phyloP scores from a whole-genome alignment of 169 alveolate genomes.

The Plasmodium falciparum region DNA sequence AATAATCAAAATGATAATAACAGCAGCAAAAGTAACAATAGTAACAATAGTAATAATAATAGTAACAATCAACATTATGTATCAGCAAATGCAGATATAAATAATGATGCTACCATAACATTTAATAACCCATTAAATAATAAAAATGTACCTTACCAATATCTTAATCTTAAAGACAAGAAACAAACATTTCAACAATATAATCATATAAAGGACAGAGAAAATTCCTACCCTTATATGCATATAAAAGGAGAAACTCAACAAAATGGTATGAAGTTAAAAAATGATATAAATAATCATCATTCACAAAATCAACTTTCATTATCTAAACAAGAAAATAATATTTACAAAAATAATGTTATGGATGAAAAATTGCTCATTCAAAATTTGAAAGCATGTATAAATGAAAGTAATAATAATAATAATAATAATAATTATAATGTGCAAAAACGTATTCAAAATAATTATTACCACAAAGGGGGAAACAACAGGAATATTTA shows the following conservation, averaged over 20 bases:
- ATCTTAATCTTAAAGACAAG: too few species aligned
- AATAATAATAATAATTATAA: neutral
- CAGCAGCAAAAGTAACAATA: neutral
- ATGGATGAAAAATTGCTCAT: neutral
- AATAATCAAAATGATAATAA: neutral
- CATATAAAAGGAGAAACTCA: neutral
- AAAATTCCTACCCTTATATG: neutral
- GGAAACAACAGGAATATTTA: too few species aligned
- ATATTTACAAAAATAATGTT: neutral
- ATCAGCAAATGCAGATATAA: neutral
- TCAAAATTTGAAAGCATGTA: constrained; percentile 1
- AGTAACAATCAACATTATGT: neutral
- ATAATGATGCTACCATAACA: neutral
- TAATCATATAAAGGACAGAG: too few species aligned
- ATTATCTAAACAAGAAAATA: neutral
- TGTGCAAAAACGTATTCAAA: neutral
- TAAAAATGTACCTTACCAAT: neutral
- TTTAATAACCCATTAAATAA: neutral
- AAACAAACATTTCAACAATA: too few species aligned
- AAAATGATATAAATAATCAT: neutral
- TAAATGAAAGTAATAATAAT: neutral
- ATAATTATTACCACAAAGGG: neutral
- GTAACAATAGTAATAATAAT: neutral
- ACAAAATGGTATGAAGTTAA: neutral
- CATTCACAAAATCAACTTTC: neutral